Conservation (phyloP, 2,329 filamentous ascomycete genomes). For the Nannizzia gypsea region DNA sequence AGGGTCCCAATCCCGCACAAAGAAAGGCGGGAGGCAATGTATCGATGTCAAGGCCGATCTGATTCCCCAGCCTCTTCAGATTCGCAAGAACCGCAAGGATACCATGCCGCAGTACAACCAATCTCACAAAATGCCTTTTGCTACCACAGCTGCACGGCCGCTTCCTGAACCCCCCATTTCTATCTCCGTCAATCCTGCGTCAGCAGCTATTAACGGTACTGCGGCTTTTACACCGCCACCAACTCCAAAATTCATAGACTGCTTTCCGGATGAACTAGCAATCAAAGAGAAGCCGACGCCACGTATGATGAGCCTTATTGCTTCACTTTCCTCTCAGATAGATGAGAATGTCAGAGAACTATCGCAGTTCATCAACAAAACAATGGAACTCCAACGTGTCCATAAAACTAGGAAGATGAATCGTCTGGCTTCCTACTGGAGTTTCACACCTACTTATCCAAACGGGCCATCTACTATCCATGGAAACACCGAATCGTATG, state of each 20-base stretch:
- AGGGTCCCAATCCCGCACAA: not conserved
- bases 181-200: not conserved
- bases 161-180: constrained; percentile 3
- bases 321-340: constrained; percentile 4
- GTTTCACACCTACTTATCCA: constrained; percentile 22
- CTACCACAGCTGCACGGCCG: not conserved
- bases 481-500: not conserved
- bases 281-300: not conserved
- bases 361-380: constrained; percentile 9
- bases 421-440: constrained; percentile 31
- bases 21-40: not conserved
- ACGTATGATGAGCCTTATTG: not conserved
- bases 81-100: not conserved
- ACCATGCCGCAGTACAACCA: not conserved
- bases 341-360: constrained; percentile 5
- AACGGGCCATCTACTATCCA: constrained; percentile 3
- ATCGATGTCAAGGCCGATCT: not conserved
- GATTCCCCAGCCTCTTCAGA: constrained; percentile 1
- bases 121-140: not conserved
- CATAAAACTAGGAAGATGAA: constrained; percentile 19
- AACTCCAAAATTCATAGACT: not conserved
- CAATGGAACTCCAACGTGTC: constrained; percentile 15
- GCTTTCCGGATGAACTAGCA: not conserved
- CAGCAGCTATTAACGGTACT: not conserved
- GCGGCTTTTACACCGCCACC: not conserved